Evolutionary conservation across 257 asterid genomes (phyloP).

Genomic region (Voacanga thouarsii): DNA sequence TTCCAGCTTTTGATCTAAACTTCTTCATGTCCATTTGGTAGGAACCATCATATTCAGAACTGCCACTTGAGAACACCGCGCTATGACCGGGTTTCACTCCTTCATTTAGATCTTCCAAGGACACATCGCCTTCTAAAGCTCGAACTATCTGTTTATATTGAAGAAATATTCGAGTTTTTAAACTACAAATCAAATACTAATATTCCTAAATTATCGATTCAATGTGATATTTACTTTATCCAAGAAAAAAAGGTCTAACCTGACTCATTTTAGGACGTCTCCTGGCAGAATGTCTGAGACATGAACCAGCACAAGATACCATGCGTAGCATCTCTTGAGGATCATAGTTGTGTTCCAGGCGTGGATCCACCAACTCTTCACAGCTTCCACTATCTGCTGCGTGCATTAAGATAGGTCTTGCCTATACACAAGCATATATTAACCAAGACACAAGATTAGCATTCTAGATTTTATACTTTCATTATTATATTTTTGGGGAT

Average conservation of each 20-base stretch:
- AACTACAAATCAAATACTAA: too few relatives aligned
- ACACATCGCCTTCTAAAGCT: conserved; percentile 76
- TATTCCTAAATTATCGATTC: too few relatives aligned
- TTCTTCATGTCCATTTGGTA: conserved; percentile 33
- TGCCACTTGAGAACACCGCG: conserved; percentile 36
- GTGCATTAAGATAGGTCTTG: conserved; percentile 56
- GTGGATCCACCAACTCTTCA: conserved; percentile 69
- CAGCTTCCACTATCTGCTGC: conserved; percentile 56
- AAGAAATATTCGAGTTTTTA: too few relatives aligned
- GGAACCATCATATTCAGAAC: conserved; percentile 51
- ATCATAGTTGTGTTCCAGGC: conserved; percentile 53
- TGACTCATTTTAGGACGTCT: conserved; percentile 92
- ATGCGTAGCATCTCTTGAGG: conserved; percentile 64
- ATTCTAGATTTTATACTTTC: too few relatives aligned
- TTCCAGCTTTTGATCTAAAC: conserved; percentile 29
- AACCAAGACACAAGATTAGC: too few relatives aligned
- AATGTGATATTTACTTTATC: too few relatives aligned
- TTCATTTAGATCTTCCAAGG: conserved; percentile 55
- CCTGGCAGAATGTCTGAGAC: conserved; percentile 73
- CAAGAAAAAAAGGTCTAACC: conserved; percentile 27
- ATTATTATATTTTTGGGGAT: too few relatives aligned
- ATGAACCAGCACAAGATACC: conserved; percentile 75
- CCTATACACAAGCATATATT: conserved; percentile 29
- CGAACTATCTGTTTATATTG: conserved; percentile 52
- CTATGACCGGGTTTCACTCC: conserved; percentile 38